Evolutionary conservation across 495 filamentous ascomycete genomes (phyloP), one percentile per base, ranked within the genome.

Genomic region (Aspergillus nidulans): DNA sequence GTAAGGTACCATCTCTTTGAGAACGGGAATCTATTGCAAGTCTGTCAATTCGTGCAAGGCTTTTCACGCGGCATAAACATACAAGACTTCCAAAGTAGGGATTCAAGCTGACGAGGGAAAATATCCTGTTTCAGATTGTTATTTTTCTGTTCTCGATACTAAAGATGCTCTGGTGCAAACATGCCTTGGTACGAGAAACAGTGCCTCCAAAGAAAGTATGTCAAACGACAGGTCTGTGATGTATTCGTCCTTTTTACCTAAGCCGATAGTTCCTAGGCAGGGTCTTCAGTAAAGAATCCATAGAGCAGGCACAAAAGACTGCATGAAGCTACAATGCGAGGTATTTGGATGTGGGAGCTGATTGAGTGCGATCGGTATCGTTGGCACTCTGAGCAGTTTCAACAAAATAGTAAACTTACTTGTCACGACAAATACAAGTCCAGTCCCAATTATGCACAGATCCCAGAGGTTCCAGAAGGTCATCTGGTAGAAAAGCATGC

Each of bases 391-490:
- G 2, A 34, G n/a, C n/a, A n/a, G 9, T 7, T 56, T 63, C 19
- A n/a, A 24, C 25, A 13, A 43, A 10, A 43, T 44, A 40, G 20
- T 32, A 57, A 55, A 77, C 86, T 78, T 78, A 91, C 91, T 78
- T 26, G 85, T 66, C 23, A 86, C 69, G 28, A 90, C 77, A 69
- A 89, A 97, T 12, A 81, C 77, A 34, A 85, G 62, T 3, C 91
- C 92, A 20, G 92, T 89, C n/a, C 80, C 70, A 24, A 96, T 92
- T 59, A 97, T 95, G 36, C 82, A 83, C 52, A 96, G 65, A 64
- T 97, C 92, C 78, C 92, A 96, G 20, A 89, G 65, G 59, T 86
- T 92, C 91, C 92, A 97, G 53, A 96, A 88, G 63, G 95, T 91
- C 43, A 86, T 82, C 16, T 86, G 83, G 63, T 95, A 96, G 66